Percentiles rank a stretch among this genome's conserved stretches.
Evolutionary conservation across 352 stramenopile species (phyloP).

Genomic region (Globisporangium paddicum): DNA sequence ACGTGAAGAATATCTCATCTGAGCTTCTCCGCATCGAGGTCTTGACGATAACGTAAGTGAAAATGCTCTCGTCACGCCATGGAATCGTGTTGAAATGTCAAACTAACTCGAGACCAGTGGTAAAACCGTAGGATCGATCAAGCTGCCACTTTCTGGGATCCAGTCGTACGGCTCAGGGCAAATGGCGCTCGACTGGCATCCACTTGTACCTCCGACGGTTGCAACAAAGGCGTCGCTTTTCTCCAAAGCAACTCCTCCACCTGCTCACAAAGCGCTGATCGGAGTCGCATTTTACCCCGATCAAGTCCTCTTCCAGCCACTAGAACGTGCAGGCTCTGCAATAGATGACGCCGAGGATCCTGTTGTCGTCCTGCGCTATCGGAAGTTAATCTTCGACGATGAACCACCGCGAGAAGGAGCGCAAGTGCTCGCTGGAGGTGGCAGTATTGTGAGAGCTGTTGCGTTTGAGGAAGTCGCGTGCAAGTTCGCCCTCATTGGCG

Average conservation of each 20-base stretch:
- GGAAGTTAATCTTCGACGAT: conserved; percentile 2
- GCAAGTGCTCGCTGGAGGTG: background rate
- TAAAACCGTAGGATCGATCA: conserved; percentile 27
- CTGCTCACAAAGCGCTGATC: conserved; percentile 5
- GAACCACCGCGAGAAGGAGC: background rate
- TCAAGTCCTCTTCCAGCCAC: conserved; percentile 13
- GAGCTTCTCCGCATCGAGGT: conserved; percentile 36
- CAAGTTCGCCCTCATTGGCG: conserved; percentile 9
- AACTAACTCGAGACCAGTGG: conserved; percentile 17
- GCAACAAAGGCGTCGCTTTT: conserved; percentile 4
- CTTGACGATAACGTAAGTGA: conserved; percentile 28
- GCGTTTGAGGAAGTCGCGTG: conserved; percentile 11
- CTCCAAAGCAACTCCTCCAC: conserved; percentile 3
- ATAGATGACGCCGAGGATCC: background rate
- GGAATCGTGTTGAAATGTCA: background rate
- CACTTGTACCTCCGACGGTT: background rate
- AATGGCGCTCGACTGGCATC: conserved; percentile 20
- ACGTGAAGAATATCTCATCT: conserved; percentile 23
- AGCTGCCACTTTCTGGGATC: conserved; percentile 24
- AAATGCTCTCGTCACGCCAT: background rate
- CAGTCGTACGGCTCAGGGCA: conserved; percentile 6
- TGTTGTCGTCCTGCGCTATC: conserved; percentile 2
- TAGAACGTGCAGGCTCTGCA: background rate
- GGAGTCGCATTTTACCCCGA: conserved; percentile 25
- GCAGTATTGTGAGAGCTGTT: background rate